A percentile compares a stretch with the other conserved stretches of the same genome.
These are phyloP conservation scores for Kodamaea hsintzibuensis DNA, from an alignment of 805 yeast genomes.

Conservation along the genomic window DNA sequence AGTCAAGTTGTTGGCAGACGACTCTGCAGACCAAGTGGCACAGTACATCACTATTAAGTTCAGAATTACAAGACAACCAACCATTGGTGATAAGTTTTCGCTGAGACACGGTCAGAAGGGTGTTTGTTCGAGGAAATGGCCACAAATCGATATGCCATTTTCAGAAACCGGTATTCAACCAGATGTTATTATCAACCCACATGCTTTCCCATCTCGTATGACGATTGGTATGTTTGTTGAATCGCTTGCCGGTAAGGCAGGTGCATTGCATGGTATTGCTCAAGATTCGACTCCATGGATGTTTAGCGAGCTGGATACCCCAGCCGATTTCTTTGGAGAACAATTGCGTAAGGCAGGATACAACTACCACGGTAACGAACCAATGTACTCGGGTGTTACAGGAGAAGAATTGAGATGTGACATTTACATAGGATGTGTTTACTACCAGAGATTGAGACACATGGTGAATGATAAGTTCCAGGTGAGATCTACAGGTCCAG, in stretches of 20 bases:
- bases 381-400: constrained; percentile 97
- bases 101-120: constrained; percentile 99
- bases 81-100: constrained; percentile 96
- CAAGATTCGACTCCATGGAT: constrained; percentile 98
- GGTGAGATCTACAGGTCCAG: constrained; percentile 98
- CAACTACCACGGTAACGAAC: constrained; percentile 98
- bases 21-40: constrained; percentile 68
- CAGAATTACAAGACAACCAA: constrained; percentile 87
- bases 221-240: constrained; percentile 99
- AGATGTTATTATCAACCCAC: constrained; percentile 96
- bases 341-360: constrained; percentile 86
- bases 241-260: constrained; percentile 97
- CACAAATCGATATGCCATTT: constrained; percentile 95
- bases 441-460: constrained; percentile 97
- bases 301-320: constrained; percentile 87
- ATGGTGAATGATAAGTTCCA: constrained; percentile 99
- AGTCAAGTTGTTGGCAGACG: constrained; percentile 89
- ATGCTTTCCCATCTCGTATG: constrained; percentile 99
- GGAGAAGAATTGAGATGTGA: constrained; percentile 97
- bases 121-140: constrained; percentile 98
- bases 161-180: constrained; percentile 96
- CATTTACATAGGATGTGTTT: constrained; percentile 94
- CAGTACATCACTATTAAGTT: constrained; percentile 86
- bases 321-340: constrained; percentile 97
- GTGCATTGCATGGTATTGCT: constrained; percentile 95